Conservation (phyloP, 176 grass and related monocot species). For the Aegilops longissima region DNA sequence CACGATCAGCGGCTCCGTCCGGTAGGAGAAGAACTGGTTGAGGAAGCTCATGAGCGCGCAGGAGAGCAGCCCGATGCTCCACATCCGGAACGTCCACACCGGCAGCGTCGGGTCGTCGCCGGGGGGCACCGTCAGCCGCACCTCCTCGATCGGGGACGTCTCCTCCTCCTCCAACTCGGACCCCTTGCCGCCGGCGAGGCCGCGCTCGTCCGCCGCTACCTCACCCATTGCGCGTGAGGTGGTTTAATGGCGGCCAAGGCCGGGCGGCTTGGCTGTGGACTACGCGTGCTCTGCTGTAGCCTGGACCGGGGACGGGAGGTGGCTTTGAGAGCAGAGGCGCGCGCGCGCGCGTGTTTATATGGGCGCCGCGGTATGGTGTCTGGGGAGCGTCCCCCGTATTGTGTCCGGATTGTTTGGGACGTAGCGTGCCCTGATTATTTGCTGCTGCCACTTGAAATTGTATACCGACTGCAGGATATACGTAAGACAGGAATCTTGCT, state of each 20-base stretch:
- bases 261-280: too few relatives aligned
- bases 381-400: background rate
- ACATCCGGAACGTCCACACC: constrained; percentile 97
- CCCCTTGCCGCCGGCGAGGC: constrained; percentile 14
- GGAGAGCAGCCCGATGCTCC: constrained; percentile 63
- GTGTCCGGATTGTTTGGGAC: background rate
- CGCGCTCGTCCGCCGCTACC: constrained; percentile 31
- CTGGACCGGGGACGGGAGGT: background rate
- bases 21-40: constrained; percentile 96
- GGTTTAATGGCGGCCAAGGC: constrained; percentile 12
- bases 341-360: background rate
- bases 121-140: constrained; percentile 58
- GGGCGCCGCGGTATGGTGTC: background rate
- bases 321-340: background rate
- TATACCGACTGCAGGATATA: background rate
- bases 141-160: constrained; percentile 71
- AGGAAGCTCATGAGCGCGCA: constrained; percentile 81
- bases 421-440: background rate
- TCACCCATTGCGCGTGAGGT: constrained; percentile 44
- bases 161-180: constrained; percentile 25
- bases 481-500: background rate
- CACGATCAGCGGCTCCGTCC: constrained; percentile 79
- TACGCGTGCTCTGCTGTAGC: background rate
- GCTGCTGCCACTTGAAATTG: background rate
- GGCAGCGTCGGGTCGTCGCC: constrained; percentile 79